These are phyloP conservation scores for Candida pseudoviswanathii DNA, from an alignment of 1,139 yeast genomes.

Conservation along the genomic window DNA sequence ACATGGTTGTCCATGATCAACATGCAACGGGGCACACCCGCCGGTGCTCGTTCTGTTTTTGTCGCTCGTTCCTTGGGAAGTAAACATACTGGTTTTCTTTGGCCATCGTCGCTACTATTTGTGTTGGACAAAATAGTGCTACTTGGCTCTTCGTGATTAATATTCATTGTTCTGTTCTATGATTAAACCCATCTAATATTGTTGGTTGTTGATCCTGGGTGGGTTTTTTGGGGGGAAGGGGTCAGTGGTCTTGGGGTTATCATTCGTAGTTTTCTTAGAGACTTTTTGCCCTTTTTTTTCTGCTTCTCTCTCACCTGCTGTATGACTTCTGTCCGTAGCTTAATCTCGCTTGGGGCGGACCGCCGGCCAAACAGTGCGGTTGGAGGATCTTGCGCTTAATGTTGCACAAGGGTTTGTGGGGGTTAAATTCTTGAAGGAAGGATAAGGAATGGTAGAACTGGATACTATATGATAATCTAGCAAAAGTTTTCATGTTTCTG, in stretches of 20 bases:
- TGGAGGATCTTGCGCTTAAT: too few species aligned
- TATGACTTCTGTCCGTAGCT: neutral
- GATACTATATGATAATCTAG: neutral
- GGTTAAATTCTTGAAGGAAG: too few species aligned
- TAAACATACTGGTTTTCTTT: neutral
- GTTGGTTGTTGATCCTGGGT: neutral
- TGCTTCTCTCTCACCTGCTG: neutral
- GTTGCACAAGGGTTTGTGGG: too few species aligned
- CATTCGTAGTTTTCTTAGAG: neutral
- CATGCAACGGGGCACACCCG: too few species aligned
- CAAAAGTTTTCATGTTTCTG: too few species aligned
- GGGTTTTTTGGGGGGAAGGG: neutral
- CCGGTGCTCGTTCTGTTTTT: neutral
- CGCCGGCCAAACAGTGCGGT: too few species aligned
- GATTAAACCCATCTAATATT: slow-evolving; percentile 1
- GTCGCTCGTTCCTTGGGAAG: neutral
- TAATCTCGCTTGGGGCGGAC: neutral
- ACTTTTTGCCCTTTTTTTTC: too few species aligned
- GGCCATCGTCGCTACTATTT: neutral
- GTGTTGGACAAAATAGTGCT: neutral
- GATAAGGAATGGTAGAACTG: too few species aligned
- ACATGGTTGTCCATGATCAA: neutral
- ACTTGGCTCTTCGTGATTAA: neutral
- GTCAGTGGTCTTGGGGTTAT: neutral
- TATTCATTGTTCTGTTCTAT: neutral